Base-by-base conservation (phyloP, 345 rosid species). In the Boechera retrofracta region DNA sequence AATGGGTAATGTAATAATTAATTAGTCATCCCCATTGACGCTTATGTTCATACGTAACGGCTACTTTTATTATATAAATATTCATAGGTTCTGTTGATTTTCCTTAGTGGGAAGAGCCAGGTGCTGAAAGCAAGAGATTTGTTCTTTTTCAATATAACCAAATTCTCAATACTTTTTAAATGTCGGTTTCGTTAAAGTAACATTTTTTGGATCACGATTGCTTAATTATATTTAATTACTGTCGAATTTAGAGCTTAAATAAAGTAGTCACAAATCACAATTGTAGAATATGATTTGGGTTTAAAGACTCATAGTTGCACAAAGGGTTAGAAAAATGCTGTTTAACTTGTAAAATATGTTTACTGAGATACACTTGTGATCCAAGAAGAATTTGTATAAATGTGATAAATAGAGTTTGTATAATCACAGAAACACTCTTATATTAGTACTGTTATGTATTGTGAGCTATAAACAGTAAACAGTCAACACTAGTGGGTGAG, bases 101-200 rank as follows among this genome's bases (percentile, higher is more conserved):
- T 44, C 5, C 72, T 54, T 64, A 71, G 72, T 49, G 67, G 61
- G 38, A 57, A 48, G 80, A 47, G 67, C 39, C 63, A 8, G 75
- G 80, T 54, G 80, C 64, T 76, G 75, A 76, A 76, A 69, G 75
- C 80, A 69, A 76, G 79, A 59, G 63, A 75, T 59, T 75, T 76
- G 70, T 41, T 58, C 39, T 24, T 75, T 36, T 75, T 75, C 68
- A 38, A 67, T 21, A 75, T 18, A 28, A 67, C 59, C 79, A 33
- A 28, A 28, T 44, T 54, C 48, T 16, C 53, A 13, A 53, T 11
- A 61, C 10, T 10, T 67, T 57, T 35, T 39, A 2, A 48, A 9
- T 52, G 55, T 52, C 6, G 32, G 51, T 28, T 62, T 62, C 24
- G 18, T 48, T 51, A 9, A 6, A 13, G 21, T 51, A 60, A 31